A percentile compares a stretch with the other conserved stretches of the same genome.
Conservation (phyloP, 169 alveolate species). For the Eimeria acervulina region DNA sequence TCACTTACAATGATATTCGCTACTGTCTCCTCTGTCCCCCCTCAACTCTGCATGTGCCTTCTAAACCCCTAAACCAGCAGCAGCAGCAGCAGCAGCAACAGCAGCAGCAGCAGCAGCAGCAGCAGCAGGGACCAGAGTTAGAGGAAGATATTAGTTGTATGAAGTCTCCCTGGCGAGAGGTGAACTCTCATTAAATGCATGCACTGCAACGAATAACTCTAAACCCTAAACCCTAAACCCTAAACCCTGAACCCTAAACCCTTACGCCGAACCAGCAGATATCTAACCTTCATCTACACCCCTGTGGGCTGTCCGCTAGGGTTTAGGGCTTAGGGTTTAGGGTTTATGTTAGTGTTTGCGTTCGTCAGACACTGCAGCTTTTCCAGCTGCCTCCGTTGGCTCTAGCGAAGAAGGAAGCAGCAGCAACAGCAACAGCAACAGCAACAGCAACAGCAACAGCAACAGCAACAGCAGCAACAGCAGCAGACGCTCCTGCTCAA, state of each 20-base stretch:
- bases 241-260: constrained; percentile 15
- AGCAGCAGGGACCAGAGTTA: not conserved
- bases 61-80: too few species aligned
- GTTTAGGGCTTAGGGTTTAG: too few species aligned
- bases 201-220: not conserved
- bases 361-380: not conserved
- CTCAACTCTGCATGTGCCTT: not conserved
- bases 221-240: not conserved
- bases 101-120: constrained; percentile 44
- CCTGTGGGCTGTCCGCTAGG: too few species aligned
- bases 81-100: constrained; percentile 53
- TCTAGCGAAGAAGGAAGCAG: not conserved
- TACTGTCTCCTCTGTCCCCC: constrained; percentile 51
- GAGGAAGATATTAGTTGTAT: not conserved
- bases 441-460: not conserved
- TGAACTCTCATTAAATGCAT: not conserved
- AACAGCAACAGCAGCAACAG: not conserved
- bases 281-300: not conserved
- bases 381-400: not conserved
- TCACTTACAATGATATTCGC: constrained; percentile 14
- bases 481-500: not conserved
- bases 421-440: not conserved
- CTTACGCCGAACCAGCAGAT: not conserved
- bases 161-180: not conserved
- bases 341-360: not conserved